phyloP scores from a whole-genome alignment of 2,329 filamentous ascomycete genomes.

The Ceratocystis harringtonii region DNA sequence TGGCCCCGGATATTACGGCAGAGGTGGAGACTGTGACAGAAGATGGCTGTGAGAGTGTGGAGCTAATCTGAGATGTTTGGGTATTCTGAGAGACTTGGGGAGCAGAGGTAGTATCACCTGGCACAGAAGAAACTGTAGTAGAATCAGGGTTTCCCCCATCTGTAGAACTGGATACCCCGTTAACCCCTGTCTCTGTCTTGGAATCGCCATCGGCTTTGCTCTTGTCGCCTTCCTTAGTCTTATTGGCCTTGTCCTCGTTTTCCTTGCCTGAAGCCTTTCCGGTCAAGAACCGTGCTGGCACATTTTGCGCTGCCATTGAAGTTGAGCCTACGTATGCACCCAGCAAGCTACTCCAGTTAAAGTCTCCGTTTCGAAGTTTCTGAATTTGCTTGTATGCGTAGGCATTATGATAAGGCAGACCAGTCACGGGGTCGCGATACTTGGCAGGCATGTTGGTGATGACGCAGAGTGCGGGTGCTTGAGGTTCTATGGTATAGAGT shows the following conservation, averaged over 20 bases:
- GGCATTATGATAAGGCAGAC: constrained; percentile 63
- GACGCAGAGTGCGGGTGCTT: constrained; percentile 48
- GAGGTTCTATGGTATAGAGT: constrained; percentile 30
- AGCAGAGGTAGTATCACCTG: not conserved
- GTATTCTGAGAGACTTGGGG: not conserved
- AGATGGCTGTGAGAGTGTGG: not conserved
- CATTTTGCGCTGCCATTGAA: constrained; percentile 52
- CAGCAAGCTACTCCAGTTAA: constrained; percentile 66
- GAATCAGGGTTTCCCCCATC: not conserved
- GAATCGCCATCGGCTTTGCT: not conserved
- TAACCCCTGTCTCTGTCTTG: not conserved
- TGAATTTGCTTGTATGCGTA: constrained; percentile 73
- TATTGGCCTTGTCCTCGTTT: not conserved
- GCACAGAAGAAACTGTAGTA: not conserved
- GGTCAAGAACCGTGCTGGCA: constrained; percentile 57
- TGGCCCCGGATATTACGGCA: not conserved
- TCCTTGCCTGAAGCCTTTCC: not conserved
- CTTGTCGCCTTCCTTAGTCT: not conserved
- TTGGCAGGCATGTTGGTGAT: constrained; percentile 70
- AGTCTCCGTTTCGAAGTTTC: constrained; percentile 55
- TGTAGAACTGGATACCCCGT: not conserved
- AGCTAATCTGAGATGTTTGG: not conserved
- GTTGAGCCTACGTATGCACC: constrained; percentile 68
- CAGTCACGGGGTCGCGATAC: constrained; percentile 74
- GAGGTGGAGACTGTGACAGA: not conserved